Conservation (phyloP, 78 protist species). For the Anaeramoeba ignava region DNA sequence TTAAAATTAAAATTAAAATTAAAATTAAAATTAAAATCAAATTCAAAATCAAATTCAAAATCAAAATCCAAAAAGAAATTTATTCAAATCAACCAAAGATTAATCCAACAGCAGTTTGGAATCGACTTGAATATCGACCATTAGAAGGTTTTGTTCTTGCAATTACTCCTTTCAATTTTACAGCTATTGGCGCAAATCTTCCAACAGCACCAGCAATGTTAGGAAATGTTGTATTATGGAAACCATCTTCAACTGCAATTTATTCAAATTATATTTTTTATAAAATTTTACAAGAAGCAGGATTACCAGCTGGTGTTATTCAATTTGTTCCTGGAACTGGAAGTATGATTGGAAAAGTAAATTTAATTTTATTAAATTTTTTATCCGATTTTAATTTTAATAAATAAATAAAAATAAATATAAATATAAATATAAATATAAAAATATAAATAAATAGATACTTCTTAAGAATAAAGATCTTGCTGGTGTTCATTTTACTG, state of each 20-base stretch:
- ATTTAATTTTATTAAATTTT: conserved; percentile 56
- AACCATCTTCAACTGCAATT: conserved; percentile 64
- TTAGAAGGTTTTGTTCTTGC: conserved; percentile 81
- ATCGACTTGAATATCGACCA: conserved; percentile 63
- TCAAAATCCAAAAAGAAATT: too few species aligned
- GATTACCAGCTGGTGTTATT: conserved; percentile 85
- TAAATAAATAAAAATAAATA: too few species aligned
- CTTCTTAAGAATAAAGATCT: conserved; percentile 34
- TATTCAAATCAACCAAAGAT: conserved; percentile 60
- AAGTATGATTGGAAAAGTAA: too few species aligned
- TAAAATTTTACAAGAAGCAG: conserved; percentile 73
- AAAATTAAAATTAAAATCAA: too few species aligned
- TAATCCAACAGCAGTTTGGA: conserved; percentile 58
- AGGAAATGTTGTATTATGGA: conserved; percentile 86
- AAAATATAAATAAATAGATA: too few species aligned
- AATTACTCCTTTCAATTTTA: conserved; percentile 85
- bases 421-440: too few species aligned
- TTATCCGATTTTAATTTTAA: conserved; percentile 51
- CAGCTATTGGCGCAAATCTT: conserved; percentile 81
- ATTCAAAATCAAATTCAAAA: too few species aligned
- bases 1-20: too few species aligned
- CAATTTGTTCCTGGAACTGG: conserved; percentile 20
- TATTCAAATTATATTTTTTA: conserved; percentile 47
- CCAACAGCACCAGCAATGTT: conserved; percentile 72
- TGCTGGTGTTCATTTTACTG: conserved; percentile 79